Evolutionary conservation across 75 land plant genomes (phyloP).

Genomic region (Pseudotsuga menziesii): DNA sequence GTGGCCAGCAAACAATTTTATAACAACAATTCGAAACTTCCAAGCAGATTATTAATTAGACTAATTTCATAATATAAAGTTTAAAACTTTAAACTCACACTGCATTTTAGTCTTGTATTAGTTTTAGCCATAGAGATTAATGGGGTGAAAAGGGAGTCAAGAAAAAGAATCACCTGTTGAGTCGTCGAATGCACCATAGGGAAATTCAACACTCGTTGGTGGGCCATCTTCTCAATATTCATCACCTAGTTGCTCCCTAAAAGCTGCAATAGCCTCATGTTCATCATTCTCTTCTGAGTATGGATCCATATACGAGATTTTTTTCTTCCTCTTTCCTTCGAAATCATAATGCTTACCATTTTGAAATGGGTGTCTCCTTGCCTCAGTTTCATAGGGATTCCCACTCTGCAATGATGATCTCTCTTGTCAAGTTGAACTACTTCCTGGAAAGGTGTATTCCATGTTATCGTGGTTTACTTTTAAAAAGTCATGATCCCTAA

Average conservation of each 20-base stretch:
- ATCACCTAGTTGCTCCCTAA: slow-evolving; percentile 91
- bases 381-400: not conserved
- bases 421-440: slow-evolving; percentile 29
- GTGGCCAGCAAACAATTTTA: not conserved
- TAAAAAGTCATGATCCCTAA: not conserved
- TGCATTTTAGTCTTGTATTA: not conserved
- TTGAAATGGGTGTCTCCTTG: not conserved
- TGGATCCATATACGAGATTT: slow-evolving; percentile 13
- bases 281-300: slow-evolving; percentile 29
- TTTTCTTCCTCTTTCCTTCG: slow-evolving; percentile 8
- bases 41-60: not conserved
- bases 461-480: not conserved
- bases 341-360: slow-evolving; percentile 10
- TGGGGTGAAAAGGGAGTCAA: not conserved
- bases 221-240: slow-evolving; percentile 94
- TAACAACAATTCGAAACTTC: not conserved
- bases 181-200: slow-evolving; percentile 83
- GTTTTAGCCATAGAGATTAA: not conserved
- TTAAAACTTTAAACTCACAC: slow-evolving; percentile 7
- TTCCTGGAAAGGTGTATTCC: slow-evolving; percentile 17
- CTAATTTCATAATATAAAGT: not conserved
- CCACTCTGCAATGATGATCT: slow-evolving; percentile 5
- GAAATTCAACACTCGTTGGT: slow-evolving; percentile 83
- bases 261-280: slow-evolving; percentile 54
- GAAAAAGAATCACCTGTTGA: slow-evolving; percentile 7